phyloP scores from a whole-genome alignment of 192 early-diverging fungal species.

The Allomyces arbusculus region DNA sequence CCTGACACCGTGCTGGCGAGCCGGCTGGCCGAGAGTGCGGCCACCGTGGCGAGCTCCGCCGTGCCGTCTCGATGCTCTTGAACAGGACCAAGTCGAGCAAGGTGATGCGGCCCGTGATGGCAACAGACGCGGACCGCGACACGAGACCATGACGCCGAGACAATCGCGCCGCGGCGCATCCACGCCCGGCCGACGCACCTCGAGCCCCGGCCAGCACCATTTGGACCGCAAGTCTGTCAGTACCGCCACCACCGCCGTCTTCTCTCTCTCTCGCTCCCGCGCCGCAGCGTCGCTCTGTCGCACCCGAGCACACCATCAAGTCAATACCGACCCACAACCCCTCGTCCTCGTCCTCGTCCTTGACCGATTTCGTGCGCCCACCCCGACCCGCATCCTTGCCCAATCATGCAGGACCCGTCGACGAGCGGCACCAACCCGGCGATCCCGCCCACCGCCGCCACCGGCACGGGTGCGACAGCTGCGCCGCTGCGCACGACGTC shows the following conservation, averaged over 20 bases:
- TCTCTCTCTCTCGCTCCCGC: not conserved
- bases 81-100: too few relatives aligned
- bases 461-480: not conserved
- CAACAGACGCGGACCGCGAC: too few relatives aligned
- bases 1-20: too few relatives aligned
- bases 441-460: not conserved
- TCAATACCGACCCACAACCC: too few relatives aligned
- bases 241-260: not conserved
- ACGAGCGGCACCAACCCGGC: not conserved
- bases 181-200: not conserved
- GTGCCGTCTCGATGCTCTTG: too few relatives aligned
- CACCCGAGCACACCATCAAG: too few relatives aligned
- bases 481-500: not conserved
- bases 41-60: too few relatives aligned
- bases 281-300: not conserved
- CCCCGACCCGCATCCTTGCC: not conserved
- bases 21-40: too few relatives aligned
- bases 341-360: not conserved
- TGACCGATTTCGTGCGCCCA: not conserved
- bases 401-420: not conserved
- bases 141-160: constrained; percentile 1
- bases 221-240: not conserved
- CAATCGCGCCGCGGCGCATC: not conserved
- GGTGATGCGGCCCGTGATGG: too few relatives aligned
- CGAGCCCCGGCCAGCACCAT: not conserved